Evolutionary conservation across 345 rosid genomes (phyloP), one percentile per base, ranked within the genome.

Genomic region (Moringa oleifera): DNA sequence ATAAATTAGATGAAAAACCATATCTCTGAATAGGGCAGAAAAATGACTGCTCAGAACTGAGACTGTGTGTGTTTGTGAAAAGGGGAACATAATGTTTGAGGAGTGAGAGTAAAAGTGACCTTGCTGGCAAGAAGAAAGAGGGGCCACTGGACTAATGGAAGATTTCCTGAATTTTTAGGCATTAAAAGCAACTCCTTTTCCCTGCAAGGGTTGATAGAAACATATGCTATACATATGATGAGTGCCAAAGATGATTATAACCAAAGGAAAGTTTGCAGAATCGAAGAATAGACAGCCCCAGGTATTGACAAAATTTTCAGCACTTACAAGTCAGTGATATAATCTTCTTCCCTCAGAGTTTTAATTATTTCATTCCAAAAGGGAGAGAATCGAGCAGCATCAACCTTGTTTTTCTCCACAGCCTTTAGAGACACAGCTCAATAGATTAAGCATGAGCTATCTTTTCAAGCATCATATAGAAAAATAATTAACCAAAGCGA

Each of bases 81-180:
- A 7, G 23, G 50, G 19, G 25, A 23, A 31, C 5, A 51, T 0
- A 53, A 55, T 7, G 59, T 12, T 20, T 18, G 20, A 17, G 33
- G 36, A 18, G 23, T 58, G 24, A 52, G 20, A 64, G 70, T 51
- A 60, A 55, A 65, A 57, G 59, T 66, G 61, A 90, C 98, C 97
- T 93, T 94, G 90, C 96, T 94, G 61, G 96, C 83, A 78, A 94
- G 99, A 77, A 94, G 97, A 82, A 94, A 94, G 56, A 90, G 95
- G 18, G 99, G 99, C 97, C 95, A 94, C 73, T 90, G 97, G 56
- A 94, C 88, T 76, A 94, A 66, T 18, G 80, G 81, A 53, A 90
- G 89, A 63, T 73, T 77, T 63, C 95, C 91, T 52, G 97, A 82
- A 86, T 90, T 94, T 74, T 77, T 88, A 25, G 99, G 97, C 97